Evolutionary conservation across 2,329 filamentous ascomycete genomes (phyloP), one percentile per base, ranked within the genome.

Genomic region (Coleophoma crateriformis): DNA sequence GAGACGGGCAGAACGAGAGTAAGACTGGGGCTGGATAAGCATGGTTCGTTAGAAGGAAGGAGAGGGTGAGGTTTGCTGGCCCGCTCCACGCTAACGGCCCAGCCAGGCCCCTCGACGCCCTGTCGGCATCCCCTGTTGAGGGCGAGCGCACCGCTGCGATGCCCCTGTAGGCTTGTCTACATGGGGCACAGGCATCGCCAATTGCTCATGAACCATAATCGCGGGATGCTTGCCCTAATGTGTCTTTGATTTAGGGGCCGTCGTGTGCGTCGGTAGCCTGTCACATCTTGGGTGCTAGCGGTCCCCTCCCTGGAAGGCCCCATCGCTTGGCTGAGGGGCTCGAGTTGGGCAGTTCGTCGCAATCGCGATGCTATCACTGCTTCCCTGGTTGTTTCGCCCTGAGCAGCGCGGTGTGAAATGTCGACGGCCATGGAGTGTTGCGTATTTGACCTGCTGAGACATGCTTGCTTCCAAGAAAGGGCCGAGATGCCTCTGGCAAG

Each of bases 181-280:
- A 44, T 35, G 27, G 46, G 34, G 46, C 19, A 48, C 33, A 14
- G 13, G 32, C 27, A 34, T 17, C 33, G 15, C 41, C 35, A 37
- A 33, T 38, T 34, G 7, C 17, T 45, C 41, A 37, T 47, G 47
- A 52, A 52, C 50, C 50, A 47, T 44, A 39, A 44, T 46, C 43
- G 43, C 46, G 50, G 50, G 42, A 38, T 44, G 38, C 40, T n/a
- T 44, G 47, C 50, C 50, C 47, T 47, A 50, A 47, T 17, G 33
- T 34, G 41, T 44, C 27, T 13, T 40, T n/a, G 48, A 39, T 20
- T 50, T 50, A 50, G 47, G 45, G 50, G 14, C 50, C 50, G 47
- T 44, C 34, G 38, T 14, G 15, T 47, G 50, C 50, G 33, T 47
- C 47, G 20, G 44, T 47, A 50, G 47, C 45, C 45, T 50, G 44